Evolutionary conservation across 2,329 filamentous ascomycete genomes (phyloP).

Genomic region (Trichophaea hybrida): DNA sequence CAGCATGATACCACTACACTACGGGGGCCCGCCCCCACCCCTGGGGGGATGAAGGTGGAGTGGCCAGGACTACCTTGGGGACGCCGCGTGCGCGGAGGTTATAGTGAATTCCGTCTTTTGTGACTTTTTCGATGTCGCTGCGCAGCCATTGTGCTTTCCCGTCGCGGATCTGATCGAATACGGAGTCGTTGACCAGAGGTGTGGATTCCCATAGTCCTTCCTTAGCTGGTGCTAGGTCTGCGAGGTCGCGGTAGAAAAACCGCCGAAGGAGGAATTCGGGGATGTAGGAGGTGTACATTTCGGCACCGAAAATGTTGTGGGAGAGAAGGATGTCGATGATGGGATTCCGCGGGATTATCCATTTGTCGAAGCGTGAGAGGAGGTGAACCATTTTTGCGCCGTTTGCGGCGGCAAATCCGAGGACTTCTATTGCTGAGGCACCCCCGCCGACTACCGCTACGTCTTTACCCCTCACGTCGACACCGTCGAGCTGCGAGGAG

Average conservation of each 20-base stretch:
- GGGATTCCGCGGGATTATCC: slow-evolving; percentile 72
- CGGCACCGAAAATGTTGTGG: slow-evolving; percentile 64
- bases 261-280: slow-evolving; percentile 60
- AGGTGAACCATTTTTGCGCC: slow-evolving; percentile 56
- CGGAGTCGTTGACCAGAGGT: slow-evolving; percentile 73
- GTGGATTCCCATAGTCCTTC: slow-evolving; percentile 44
- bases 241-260: slow-evolving; percentile 70
- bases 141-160: slow-evolving; percentile 66
- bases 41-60: slow-evolving; percentile 47
- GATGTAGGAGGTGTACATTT: slow-evolving; percentile 56
- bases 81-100: slow-evolving; percentile 59
- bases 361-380: slow-evolving; percentile 65
- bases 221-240: slow-evolving; percentile 51
- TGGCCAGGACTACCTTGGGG: slow-evolving; percentile 57
- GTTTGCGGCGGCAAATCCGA: slow-evolving; percentile 60
- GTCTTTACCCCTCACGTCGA: slow-evolving; percentile 57
- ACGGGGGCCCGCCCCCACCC: too few relatives aligned
- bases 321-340: slow-evolving; percentile 59
- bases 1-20: too few relatives aligned
- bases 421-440: slow-evolving; percentile 65
- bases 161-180: slow-evolving; percentile 59
- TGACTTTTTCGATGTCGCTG: slow-evolving; percentile 58
- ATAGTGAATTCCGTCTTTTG: slow-evolving; percentile 50
- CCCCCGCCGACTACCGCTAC: slow-evolving; percentile 65
- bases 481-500: slow-evolving; percentile 59